Conservation (phyloP, 2,329 filamentous ascomycete genomes). For the Cladosporium sp. region DNA sequence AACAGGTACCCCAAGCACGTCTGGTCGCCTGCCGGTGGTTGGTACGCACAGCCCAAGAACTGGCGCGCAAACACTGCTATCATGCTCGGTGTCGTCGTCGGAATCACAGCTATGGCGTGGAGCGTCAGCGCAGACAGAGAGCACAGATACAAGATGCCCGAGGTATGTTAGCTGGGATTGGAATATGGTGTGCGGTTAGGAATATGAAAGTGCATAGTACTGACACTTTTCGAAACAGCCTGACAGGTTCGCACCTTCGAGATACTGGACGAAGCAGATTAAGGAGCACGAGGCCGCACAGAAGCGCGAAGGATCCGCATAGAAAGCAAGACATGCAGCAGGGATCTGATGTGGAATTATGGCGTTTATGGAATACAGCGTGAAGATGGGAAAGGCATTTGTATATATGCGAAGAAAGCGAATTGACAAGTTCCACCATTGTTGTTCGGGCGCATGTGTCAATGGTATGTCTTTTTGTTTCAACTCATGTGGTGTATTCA, state of each 20-base stretch:
- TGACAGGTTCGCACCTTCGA: slow-evolving; percentile 75
- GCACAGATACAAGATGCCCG: slow-evolving; percentile 69
- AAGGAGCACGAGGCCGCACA: slow-evolving; percentile 61
- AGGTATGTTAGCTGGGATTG: slow-evolving; percentile 30
- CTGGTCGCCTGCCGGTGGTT: slow-evolving; percentile 97
- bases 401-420: slow-evolving; percentile 11
- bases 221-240: slow-evolving; percentile 34
- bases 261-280: slow-evolving; percentile 73
- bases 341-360: slow-evolving; percentile 1
- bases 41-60: slow-evolving; percentile 92
- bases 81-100: slow-evolving; percentile 63
- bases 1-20: slow-evolving; percentile 59
- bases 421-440: slow-evolving; percentile 8
- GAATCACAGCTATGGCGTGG: slow-evolving; percentile 65
- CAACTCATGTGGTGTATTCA: too few species aligned
- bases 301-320: slow-evolving; percentile 25
- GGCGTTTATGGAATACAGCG: slow-evolving; percentile 8
- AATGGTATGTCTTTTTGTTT: neutral
- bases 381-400: slow-evolving; percentile 11
- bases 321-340: neutral
- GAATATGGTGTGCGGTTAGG: neutral
- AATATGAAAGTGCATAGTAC: neutral
- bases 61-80: slow-evolving; percentile 90
- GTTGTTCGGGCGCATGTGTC: neutral
- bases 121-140: slow-evolving; percentile 69